Conservation (phyloP, 768 basidiomycete species). For the Termitomyces sp. region DNA sequence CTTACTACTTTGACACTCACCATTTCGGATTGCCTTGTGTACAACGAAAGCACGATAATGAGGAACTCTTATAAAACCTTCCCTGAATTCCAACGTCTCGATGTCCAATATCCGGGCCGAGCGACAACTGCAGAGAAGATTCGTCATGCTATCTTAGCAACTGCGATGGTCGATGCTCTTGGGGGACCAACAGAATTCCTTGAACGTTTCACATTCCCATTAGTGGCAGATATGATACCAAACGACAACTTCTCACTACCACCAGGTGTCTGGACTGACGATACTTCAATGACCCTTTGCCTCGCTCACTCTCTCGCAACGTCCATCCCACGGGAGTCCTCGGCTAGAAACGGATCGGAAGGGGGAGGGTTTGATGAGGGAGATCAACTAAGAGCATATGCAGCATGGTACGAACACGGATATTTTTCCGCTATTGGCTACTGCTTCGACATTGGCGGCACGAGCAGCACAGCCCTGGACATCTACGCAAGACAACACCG, state of each 20-base stretch:
- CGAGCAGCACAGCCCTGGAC: conserved; percentile 28
- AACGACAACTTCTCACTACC: conserved; percentile 34
- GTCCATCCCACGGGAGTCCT: conserved; percentile 12
- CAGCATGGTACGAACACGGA: conserved; percentile 11
- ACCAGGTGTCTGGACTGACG: conserved; percentile 45
- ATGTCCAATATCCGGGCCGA: conserved; percentile 20
- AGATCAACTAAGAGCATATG: conserved; percentile 15
- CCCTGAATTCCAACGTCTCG: not conserved
- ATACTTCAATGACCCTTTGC: conserved; percentile 45
- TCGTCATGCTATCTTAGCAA: conserved; percentile 32
- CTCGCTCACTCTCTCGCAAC: conserved; percentile 38
- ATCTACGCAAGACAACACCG: conserved; percentile 20
- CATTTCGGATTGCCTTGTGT: not conserved
- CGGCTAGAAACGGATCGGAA: not conserved
- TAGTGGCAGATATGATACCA: conserved; percentile 32
- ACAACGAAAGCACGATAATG: not conserved
- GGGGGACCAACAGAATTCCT: conserved; percentile 42
- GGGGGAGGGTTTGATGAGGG: conserved; percentile 17
- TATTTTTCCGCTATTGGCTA: conserved; percentile 14
- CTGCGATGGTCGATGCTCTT: conserved; percentile 43
- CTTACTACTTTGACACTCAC: not conserved
- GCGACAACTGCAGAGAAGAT: conserved; percentile 31
- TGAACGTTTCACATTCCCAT: conserved; percentile 32
- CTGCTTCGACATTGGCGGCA: conserved; percentile 33
- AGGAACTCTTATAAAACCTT: not conserved